phyloP scores from a whole-genome alignment of 495 filamentous ascomycete genomes.

The Neurospora sp. region DNA sequence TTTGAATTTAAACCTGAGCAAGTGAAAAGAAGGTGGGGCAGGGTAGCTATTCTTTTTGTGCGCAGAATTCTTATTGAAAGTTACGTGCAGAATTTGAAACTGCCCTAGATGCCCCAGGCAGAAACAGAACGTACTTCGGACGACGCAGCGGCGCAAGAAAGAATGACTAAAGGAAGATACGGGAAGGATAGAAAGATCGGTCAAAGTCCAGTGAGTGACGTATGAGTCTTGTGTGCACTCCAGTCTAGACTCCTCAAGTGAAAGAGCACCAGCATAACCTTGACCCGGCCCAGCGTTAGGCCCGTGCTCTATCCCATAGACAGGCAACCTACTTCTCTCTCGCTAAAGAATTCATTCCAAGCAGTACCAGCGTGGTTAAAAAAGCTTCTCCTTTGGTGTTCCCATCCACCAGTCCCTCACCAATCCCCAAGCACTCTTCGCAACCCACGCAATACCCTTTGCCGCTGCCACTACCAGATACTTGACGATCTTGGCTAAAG shows the following conservation, averaged over 20 bases:
- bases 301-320: background rate
- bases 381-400: background rate
- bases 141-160: background rate
- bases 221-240: background rate
- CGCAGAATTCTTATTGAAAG: background rate
- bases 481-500: too few species aligned
- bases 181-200: background rate
- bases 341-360: background rate
- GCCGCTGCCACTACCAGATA: too few species aligned
- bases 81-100: background rate
- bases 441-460: background rate
- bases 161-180: background rate
- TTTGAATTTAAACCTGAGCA: background rate
- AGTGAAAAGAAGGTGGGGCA: background rate
- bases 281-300: background rate
- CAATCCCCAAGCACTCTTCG: background rate
- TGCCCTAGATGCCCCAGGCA: background rate
- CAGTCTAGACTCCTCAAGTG: background rate
- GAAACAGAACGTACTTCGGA: background rate
- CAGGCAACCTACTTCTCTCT: background rate
- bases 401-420: background rate
- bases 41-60: background rate
- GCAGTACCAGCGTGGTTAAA: background rate
- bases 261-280: background rate
- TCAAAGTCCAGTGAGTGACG: background rate